Percentiles rank a stretch among this genome's conserved stretches.
Conservation (phyloP, 371 early-diverging fungal genomes). For the Syncephalastrum contaminatum region DNA sequence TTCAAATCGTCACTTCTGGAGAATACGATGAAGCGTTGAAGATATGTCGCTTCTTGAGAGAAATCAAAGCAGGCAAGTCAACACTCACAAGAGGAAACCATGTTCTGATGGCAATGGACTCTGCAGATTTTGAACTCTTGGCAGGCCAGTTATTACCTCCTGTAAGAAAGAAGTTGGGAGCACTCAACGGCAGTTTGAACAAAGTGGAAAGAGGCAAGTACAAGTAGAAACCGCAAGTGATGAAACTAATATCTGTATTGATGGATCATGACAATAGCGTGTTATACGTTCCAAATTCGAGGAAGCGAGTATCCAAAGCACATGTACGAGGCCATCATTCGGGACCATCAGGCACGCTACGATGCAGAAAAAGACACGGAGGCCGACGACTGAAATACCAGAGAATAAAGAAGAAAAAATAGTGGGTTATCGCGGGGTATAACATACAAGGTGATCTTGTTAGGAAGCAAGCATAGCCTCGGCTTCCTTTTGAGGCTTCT, state of each 20-base stretch:
- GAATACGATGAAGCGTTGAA: conserved; percentile 43
- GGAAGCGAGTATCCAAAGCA: conserved; percentile 46
- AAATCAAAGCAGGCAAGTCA: conserved; percentile 34
- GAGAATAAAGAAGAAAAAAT: too few species aligned
- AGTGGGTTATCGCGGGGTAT: too few species aligned
- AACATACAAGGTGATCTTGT: too few species aligned
- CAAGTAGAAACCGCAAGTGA: not conserved
- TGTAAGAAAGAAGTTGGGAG: conserved; percentile 31
- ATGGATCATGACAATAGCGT: conserved; percentile 16
- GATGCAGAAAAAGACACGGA: conserved; percentile 18
- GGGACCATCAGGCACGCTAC: conserved; percentile 31
- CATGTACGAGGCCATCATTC: conserved; percentile 37
- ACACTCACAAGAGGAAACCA: too few species aligned
- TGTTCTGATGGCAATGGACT: not conserved
- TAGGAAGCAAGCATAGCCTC: too few species aligned
- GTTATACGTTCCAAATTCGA: conserved; percentile 41
- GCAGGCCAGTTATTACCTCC: conserved; percentile 24
- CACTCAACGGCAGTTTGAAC: conserved; percentile 27
- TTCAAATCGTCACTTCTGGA: conserved; percentile 49
- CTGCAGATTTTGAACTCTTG: conserved; percentile 34
- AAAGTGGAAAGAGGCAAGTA: conserved; percentile 41
- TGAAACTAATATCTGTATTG: not conserved
- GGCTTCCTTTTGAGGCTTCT: too few species aligned
- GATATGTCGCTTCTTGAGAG: conserved; percentile 48
- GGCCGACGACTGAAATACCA: not conserved